Conservation (phyloP, 176 grass and related monocot species). For the Phoenix roebelenii region DNA sequence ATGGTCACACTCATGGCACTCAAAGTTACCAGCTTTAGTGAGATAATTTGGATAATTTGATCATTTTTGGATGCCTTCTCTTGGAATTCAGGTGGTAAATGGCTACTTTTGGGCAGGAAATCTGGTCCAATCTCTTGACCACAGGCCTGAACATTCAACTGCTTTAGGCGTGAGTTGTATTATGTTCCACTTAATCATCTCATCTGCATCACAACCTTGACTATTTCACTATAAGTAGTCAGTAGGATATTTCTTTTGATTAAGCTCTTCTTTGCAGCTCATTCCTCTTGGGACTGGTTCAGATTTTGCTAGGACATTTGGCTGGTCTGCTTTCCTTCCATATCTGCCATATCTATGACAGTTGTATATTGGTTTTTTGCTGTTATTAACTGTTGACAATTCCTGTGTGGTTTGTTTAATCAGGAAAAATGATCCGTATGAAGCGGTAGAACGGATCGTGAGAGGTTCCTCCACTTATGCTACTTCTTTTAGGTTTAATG, state of each 20-base stretch:
- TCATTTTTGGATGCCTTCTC: too few species aligned
- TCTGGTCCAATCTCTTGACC: constrained; percentile 42
- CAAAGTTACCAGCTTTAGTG: too few species aligned
- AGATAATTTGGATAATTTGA: too few species aligned
- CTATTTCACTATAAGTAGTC: too few species aligned
- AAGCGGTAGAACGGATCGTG: constrained; percentile 72
- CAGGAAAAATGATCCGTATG: constrained; percentile 79
- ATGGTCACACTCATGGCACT: too few species aligned
- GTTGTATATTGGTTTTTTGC: constrained; percentile 3
- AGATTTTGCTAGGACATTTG: constrained; percentile 92
- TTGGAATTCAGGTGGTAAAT: constrained; percentile 58
- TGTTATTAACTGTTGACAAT: constrained; percentile 5
- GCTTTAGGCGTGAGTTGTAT: constrained; percentile 61
- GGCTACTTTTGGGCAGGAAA: constrained; percentile 72
- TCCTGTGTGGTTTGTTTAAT: constrained; percentile 20
- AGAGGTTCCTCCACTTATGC: constrained; percentile 40
- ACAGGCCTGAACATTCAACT: constrained; percentile 38
- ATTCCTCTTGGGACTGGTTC: constrained; percentile 97
- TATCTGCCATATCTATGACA: neutral
- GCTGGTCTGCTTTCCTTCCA: constrained; percentile 46
- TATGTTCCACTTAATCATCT: too few species aligned
- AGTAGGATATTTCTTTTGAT: neutral
- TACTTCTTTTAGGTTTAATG: too few species aligned
- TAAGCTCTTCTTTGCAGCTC: constrained; percentile 44
- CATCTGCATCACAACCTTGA: too few species aligned